phyloP scores from a whole-genome alignment of 2,329 filamentous ascomycete genomes.

The Ceratocystis lukuohia region DNA sequence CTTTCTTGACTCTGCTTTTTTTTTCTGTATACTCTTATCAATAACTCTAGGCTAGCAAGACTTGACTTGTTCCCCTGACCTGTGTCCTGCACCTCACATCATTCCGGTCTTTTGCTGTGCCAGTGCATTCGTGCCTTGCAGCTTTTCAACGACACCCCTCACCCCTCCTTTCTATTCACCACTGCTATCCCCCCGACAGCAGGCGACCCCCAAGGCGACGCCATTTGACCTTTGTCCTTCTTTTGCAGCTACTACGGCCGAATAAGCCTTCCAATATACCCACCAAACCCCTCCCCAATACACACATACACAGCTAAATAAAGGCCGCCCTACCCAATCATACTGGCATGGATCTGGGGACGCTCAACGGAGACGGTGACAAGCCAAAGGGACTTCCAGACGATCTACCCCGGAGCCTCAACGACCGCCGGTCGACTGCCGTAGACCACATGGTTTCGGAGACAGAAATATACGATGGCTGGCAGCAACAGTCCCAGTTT shows the following conservation, averaged over 20 bases:
- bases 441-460: conserved; percentile 53
- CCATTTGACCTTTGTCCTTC: background rate
- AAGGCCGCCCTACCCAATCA: conserved; percentile 21
- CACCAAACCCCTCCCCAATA: conserved; percentile 18
- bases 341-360: conserved; percentile 46
- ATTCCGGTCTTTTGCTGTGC: background rate
- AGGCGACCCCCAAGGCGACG: background rate
- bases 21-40: conserved; percentile 4
- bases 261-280: background rate
- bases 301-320: conserved; percentile 25
- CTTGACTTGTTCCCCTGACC: background rate
- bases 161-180: background rate
- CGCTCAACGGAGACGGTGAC: conserved; percentile 31
- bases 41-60: background rate
- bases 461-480: conserved; percentile 97
- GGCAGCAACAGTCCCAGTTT: conserved; percentile 97
- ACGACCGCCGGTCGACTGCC: conserved; percentile 65
- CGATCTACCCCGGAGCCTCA: conserved; percentile 81
- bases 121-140: background rate
- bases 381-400: conserved; percentile 50
- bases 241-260: background rate
- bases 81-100: background rate
- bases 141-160: background rate
- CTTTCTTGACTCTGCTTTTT: background rate
- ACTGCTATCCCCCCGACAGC: background rate